Base-by-base conservation (phyloP, 169 alveolate genomes). In the Plasmodium sp. region DNA sequence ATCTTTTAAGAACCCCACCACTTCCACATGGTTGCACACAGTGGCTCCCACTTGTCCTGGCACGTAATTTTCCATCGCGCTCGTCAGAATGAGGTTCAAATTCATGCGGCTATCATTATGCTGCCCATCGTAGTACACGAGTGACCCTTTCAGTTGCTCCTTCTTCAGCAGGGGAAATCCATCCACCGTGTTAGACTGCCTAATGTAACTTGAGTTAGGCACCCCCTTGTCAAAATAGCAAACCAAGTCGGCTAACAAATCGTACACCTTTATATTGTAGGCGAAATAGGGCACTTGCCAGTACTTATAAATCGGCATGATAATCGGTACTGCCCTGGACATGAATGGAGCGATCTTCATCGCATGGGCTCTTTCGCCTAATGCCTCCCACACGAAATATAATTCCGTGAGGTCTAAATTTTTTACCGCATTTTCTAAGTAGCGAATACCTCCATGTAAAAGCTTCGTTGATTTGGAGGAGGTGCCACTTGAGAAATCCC, bases 381-480 rank as follows among this genome's bases (percentile, higher is more conserved):
- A 96, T 6, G 99, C 99, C 93, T 98, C 99, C 95, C 98, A 97
- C 27, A 98, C 99, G 56, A 98, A 95, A 22, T 93, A 93, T 83
- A 92, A 95, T 93, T 97, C 99, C 33, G 95, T 84, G 73, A 94
- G 81, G 88, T 97, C 98, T 31, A 98, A 96, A n/a, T 95, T 92
- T 22, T 95, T 79, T 48, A 97, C 92, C 10, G 98, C 99, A 82
- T 95, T 96, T 91, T 98, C 98, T 79, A 98, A 96, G 95, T 98
- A 98, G 83, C 99, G 97, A 18, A 98, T 96, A 16, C 99, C 99
- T 16, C 99, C 99, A 92, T 98, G 99, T 18, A 98, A 96, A 58
- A 98, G 96, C 95, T 98, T 98, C 10, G 99, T 98, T 27, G 99
- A 97, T 94, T 97, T 98, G 4, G 98, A 96, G 56, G 99, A 97